phyloP scores from a whole-genome alignment of 768 basidiomycete species.

The Russula lepida region DNA sequence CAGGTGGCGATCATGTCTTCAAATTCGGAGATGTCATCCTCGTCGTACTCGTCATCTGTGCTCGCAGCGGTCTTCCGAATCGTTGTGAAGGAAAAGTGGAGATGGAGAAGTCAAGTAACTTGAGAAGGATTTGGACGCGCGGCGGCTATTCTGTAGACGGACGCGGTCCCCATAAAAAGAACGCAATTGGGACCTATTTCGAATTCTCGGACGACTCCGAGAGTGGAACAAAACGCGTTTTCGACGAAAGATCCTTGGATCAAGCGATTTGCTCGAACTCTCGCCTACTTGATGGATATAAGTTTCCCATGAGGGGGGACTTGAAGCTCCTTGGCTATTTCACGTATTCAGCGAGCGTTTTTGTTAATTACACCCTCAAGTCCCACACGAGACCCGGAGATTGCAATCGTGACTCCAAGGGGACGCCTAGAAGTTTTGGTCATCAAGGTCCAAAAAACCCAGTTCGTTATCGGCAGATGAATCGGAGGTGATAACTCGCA shows the following conservation, averaged over 20 bases:
- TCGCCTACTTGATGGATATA: not conserved
- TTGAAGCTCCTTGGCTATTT: not conserved
- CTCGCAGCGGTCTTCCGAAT: not conserved
- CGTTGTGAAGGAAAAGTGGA: not conserved
- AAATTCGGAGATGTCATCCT: not conserved
- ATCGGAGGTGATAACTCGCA: conserved; percentile 24
- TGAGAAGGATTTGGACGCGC: not conserved
- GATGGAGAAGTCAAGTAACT: not conserved
- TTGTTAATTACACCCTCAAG: not conserved
- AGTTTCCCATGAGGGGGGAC: not conserved
- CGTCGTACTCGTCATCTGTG: not conserved
- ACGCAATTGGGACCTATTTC: not conserved
- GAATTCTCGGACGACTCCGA: not conserved
- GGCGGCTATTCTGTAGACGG: not conserved
- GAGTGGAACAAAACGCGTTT: not conserved
- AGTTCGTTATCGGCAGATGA: conserved; percentile 25
- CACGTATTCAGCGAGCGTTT: not conserved
- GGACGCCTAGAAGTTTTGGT: conserved; percentile 12
- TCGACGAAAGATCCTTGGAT: not conserved
- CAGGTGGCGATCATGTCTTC: not conserved
- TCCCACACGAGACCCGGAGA: not conserved
- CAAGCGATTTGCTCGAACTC: not conserved
- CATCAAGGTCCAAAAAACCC: conserved; percentile 27
- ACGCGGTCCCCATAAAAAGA: not conserved
- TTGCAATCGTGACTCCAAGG: not conserved